Percentiles rank a stretch among this genome's conserved stretches.
These are phyloP conservation scores for Exophiala dermatitidis DNA, from an alignment of 2,329 filamentous ascomycete genomes.

Conservation along the genomic window DNA sequence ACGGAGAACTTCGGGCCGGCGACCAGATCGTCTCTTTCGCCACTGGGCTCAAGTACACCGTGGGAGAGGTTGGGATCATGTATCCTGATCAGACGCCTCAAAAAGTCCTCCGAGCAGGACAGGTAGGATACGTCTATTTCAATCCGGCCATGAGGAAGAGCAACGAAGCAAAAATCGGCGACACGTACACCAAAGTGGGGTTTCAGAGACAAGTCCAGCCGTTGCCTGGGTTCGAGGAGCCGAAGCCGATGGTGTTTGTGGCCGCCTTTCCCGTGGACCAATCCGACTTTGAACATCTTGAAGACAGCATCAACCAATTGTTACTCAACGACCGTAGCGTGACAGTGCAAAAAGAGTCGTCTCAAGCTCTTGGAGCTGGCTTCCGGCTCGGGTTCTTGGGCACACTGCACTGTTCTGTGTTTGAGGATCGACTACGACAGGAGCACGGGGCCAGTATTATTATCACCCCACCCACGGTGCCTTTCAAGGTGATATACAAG, in stretches of 20 bases:
- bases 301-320: conserved; percentile 90
- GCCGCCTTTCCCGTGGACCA: conserved; percentile 93
- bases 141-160: conserved; percentile 98
- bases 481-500: conserved; percentile 74
- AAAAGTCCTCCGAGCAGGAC: conserved; percentile 71
- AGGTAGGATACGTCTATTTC: conserved; percentile 94
- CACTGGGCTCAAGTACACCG: conserved; percentile 80
- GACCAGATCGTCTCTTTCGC: conserved; percentile 83
- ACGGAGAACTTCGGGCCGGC: conserved; percentile 73
- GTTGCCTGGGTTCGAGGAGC: conserved; percentile 89
- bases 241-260: conserved; percentile 98
- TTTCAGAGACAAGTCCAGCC: conserved; percentile 68
- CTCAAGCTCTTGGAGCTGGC: conserved; percentile 84
- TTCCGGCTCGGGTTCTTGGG: conserved; percentile 93
- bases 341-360: conserved; percentile 87
- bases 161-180: conserved; percentile 90
- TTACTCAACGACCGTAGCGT: conserved; percentile 93
- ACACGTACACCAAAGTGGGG: conserved; percentile 82
- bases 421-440: conserved; percentile 87
- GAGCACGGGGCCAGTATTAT: conserved; percentile 94
- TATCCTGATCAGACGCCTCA: conserved; percentile 83
- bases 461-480: conserved; percentile 91
- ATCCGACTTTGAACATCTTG: conserved; percentile 73
- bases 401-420: conserved; percentile 98
- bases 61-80: conserved; percentile 95